These are phyloP conservation scores for Pholiota conissans DNA, from an alignment of 768 basidiomycete genomes.

Conservation along the genomic window DNA sequence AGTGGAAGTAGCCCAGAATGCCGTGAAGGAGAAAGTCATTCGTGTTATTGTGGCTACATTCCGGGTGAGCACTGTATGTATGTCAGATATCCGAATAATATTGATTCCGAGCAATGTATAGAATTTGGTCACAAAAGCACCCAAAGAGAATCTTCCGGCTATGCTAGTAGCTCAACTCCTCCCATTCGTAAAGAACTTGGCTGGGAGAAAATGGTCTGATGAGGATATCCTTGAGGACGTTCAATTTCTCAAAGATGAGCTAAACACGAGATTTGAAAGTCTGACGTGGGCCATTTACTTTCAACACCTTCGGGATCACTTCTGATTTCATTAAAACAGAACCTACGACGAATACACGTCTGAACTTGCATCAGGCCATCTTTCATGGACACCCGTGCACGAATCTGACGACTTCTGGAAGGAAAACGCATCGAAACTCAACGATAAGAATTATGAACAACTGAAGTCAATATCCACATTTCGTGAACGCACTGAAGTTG, in stretches of 20 bases:
- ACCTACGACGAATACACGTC: slow-evolving; percentile 97
- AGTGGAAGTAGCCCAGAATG: slow-evolving; percentile 79
- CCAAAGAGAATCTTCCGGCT: slow-evolving; percentile 83
- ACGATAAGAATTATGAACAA: slow-evolving; percentile 81
- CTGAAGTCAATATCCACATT: slow-evolving; percentile 59
- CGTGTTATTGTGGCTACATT: slow-evolving; percentile 92
- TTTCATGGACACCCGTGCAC: slow-evolving; percentile 96
- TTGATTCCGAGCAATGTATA: slow-evolving; percentile 26
- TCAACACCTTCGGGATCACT: too few species aligned
- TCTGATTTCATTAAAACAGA: slow-evolving; percentile 36
- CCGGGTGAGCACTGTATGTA: slow-evolving; percentile 47
- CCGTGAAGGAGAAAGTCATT: slow-evolving; percentile 96
- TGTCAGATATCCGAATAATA: not conserved
- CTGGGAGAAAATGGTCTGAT: slow-evolving; percentile 87
- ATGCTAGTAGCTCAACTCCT: slow-evolving; percentile 90
- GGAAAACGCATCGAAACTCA: slow-evolving; percentile 85
- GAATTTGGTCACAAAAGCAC: slow-evolving; percentile 91
- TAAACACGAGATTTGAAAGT: slow-evolving; percentile 84
- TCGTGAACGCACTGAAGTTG: not conserved
- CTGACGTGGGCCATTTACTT: slow-evolving; percentile 64
- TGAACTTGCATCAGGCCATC: slow-evolving; percentile 84
- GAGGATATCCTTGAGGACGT: slow-evolving; percentile 95
- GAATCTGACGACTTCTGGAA: slow-evolving; percentile 98
- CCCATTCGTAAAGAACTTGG: slow-evolving; percentile 84
- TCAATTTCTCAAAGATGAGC: slow-evolving; percentile 81